A percentile compares a stretch with the other conserved stretches of the same genome.
Conservation (phyloP, 2,329 filamentous ascomycete species). For the Talaromyces sp. region DNA sequence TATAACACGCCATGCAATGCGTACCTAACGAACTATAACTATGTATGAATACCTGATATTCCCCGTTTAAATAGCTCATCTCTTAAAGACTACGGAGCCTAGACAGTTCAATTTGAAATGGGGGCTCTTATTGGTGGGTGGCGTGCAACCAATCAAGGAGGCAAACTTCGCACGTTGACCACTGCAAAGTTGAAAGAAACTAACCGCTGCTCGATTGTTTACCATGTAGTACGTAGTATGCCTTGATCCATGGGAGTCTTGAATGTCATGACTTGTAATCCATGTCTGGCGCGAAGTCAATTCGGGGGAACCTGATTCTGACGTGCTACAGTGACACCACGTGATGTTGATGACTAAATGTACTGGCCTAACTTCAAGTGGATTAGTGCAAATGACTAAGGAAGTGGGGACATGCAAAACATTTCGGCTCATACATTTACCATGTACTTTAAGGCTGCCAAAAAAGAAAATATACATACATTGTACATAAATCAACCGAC, state of each 20-base stretch:
- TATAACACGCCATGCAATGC: not conserved
- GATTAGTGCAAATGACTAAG: not conserved
- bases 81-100: not conserved
- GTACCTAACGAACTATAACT: not conserved
- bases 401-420: not conserved
- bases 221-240: not conserved
- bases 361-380: not conserved
- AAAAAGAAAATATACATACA: not conserved
- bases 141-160: conserved; percentile 5
- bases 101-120: not conserved
- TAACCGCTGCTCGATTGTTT: not conserved
- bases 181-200: not conserved
- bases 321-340: not conserved
- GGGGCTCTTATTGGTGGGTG: conserved; percentile 1
- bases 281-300: not conserved
- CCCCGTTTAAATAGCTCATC: conserved; percentile 1
- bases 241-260: not conserved
- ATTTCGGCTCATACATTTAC: not conserved
- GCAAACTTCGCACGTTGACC: not conserved
- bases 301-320: not conserved
- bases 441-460: not conserved
- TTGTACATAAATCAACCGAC: not conserved
- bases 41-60: conserved; percentile 13
- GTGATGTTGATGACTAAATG: not conserved
- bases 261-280: not conserved